Conservation (phyloP, 2,329 filamentous ascomycete genomes). For the Anisogramma anomala region DNA sequence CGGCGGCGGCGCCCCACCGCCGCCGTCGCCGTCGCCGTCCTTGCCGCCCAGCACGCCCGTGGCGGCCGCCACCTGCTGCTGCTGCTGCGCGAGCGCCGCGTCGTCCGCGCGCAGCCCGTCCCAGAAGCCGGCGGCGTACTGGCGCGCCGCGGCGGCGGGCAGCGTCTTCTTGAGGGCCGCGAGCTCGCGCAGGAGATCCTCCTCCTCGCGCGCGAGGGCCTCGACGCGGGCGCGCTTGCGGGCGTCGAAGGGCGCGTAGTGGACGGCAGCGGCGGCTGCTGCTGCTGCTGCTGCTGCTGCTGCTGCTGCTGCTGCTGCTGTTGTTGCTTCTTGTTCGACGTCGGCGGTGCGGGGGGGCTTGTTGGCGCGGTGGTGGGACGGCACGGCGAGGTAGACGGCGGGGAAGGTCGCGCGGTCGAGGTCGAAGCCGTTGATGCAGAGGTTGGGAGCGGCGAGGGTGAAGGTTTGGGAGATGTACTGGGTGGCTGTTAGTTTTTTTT, state of each 20-base stretch:
- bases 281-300: too few species aligned
- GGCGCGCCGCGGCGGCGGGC: conserved; percentile 32
- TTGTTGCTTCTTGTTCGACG: too few species aligned
- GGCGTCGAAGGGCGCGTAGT: conserved; percentile 49
- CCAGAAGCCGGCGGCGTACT: conserved; percentile 30
- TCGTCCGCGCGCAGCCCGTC: conserved; percentile 36
- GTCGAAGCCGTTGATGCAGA: conserved; percentile 51
- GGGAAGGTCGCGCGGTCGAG: conserved; percentile 30
- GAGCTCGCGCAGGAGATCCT: conserved; percentile 53
- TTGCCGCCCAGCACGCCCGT: conserved; percentile 6
- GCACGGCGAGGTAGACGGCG: conserved; percentile 14
- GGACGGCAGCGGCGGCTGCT: too few species aligned
- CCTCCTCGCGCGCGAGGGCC: conserved; percentile 49
- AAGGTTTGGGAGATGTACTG: conserved; percentile 54
- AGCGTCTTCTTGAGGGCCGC: conserved; percentile 46
- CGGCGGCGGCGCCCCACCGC: too few species aligned
- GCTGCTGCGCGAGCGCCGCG: conserved; percentile 21
- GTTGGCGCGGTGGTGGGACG: neutral
- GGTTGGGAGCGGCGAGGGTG: conserved; percentile 44
- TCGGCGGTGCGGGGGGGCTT: too few species aligned
- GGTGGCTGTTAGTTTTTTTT: neutral
- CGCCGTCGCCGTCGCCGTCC: conserved; percentile 17
- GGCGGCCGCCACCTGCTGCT: conserved; percentile 5
- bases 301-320: too few species aligned
- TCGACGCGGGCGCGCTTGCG: conserved; percentile 48